A percentile compares a stretch with the other conserved stretches of the same genome.
Evolutionary conservation across 768 basidiomycete species (phyloP).

Genomic region (Lepiota venenata): DNA sequence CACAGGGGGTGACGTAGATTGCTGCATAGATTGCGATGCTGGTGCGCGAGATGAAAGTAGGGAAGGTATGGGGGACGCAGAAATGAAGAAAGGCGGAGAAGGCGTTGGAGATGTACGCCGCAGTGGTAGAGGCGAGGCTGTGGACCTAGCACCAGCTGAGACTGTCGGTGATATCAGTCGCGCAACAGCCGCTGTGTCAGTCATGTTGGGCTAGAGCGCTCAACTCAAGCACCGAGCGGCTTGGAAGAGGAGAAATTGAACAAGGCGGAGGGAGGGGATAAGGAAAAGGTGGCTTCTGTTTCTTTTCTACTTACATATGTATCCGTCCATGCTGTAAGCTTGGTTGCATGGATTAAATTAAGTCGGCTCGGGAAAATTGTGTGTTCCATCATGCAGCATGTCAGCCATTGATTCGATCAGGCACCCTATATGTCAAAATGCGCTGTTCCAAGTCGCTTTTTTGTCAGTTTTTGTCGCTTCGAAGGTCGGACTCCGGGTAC

Average conservation of each 20-base stretch:
- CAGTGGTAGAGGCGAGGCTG: not conserved
- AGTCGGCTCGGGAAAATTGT: not conserved
- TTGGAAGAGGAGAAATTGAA: not conserved
- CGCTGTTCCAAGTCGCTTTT: too few relatives aligned
- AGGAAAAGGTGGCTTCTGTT: not conserved
- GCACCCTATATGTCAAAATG: not conserved
- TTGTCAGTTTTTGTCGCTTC: too few relatives aligned
- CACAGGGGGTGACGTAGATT: not conserved
- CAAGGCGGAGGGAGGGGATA: not conserved
- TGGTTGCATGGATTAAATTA: not conserved
- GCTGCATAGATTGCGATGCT: not conserved
- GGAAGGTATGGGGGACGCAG: not conserved
- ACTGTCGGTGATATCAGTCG: not conserved
- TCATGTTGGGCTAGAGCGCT: not conserved
- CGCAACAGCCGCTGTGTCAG: not conserved
- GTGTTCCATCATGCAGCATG: too few relatives aligned
- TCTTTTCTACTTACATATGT: not conserved
- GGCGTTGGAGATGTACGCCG: not conserved
- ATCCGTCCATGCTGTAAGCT: slow-evolving; percentile 6
- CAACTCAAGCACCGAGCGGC: not conserved
- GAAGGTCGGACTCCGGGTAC: too few relatives aligned
- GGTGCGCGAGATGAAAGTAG: not conserved
- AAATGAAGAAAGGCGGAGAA: too few relatives aligned
- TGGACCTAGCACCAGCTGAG: too few relatives aligned
- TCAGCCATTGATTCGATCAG: not conserved